Conservation (phyloP, 2,329 filamentous ascomycete species). For the Trichoderma atrobrunneum region DNA sequence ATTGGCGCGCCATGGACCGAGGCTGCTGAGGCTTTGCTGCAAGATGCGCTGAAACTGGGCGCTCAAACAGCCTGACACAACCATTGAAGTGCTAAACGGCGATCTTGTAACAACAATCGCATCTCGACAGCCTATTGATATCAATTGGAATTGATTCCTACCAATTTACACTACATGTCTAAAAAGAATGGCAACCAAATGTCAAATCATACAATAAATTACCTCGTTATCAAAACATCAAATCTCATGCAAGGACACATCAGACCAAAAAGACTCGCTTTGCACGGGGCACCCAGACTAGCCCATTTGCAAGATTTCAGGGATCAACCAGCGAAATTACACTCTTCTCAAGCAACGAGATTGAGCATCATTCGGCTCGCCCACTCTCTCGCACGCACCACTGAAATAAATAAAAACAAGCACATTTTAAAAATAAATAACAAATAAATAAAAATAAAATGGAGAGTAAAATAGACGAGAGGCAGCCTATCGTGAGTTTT, state of each 20-base stretch:
- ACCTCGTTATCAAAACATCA: neutral
- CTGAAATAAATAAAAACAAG: neutral
- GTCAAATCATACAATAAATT: neutral
- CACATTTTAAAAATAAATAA: neutral
- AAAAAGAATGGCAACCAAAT: neutral
- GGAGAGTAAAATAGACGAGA: neutral
- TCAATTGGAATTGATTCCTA: neutral
- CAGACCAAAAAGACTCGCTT: neutral
- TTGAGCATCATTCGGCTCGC: neutral
- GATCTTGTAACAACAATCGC: neutral
- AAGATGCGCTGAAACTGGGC: constrained; percentile 3
- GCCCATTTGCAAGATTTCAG: constrained; percentile 1
- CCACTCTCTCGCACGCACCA: neutral
- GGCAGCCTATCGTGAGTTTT: neutral
- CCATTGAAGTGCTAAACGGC: neutral
- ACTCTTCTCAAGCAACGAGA: neutral
- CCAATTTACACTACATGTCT: neutral
- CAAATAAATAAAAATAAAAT: neutral
- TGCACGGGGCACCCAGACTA: neutral
- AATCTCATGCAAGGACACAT: neutral
- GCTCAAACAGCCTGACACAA: neutral
- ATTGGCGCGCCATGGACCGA: neutral
- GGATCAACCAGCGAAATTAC: constrained; percentile 14
- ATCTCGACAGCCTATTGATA: neutral
- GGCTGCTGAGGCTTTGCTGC: neutral